phyloP scores from a whole-genome alignment of 139 green algal genomes.

The Gonium pectorale region DNA sequence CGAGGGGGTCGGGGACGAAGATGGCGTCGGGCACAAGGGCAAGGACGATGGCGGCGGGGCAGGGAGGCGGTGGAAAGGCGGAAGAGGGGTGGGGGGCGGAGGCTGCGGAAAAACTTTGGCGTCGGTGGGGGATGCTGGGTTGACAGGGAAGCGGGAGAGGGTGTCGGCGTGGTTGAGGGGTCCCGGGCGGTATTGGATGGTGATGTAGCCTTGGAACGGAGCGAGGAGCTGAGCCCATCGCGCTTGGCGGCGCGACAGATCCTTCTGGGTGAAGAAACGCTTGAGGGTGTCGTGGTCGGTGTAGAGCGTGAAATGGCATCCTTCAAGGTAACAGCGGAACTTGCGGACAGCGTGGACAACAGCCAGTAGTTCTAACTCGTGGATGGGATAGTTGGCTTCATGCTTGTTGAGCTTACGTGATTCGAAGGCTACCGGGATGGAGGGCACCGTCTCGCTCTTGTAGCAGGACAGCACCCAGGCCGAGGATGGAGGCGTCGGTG shows the following conservation, averaged over 20 bases:
- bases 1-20: no score
- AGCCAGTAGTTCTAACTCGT: conserved; percentile 63
- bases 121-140: not conserved
- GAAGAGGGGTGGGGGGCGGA: not conserved
- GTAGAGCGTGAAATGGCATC: conserved; percentile 37
- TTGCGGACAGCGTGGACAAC: conserved; percentile 47
- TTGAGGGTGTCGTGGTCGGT: conserved; percentile 61
- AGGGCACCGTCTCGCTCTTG: conserved; percentile 39
- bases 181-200: conserved; percentile 51
- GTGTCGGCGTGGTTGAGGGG: conserved; percentile 55
- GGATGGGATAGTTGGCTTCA: conserved; percentile 60
- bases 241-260: conserved; percentile 49
- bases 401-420: conserved; percentile 47
- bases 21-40: no score
- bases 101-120: not conserved
- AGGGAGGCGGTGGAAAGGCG: not conserved
- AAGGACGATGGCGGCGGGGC: not conserved
- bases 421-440: conserved; percentile 50
- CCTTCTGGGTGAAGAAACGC: conserved; percentile 51
- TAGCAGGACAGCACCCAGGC: conserved; percentile 45
- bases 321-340: conserved; percentile 63
- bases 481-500: conserved; percentile 54
- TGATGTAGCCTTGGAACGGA: conserved; percentile 40
- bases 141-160: conserved; percentile 34
- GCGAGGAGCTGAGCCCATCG: conserved; percentile 54